A percentile compares a stretch with the other conserved stretches of the same genome.
Evolutionary conservation across 768 basidiomycete genomes (phyloP).

Genomic region (Porphyrellus cyaneotinctus): DNA sequence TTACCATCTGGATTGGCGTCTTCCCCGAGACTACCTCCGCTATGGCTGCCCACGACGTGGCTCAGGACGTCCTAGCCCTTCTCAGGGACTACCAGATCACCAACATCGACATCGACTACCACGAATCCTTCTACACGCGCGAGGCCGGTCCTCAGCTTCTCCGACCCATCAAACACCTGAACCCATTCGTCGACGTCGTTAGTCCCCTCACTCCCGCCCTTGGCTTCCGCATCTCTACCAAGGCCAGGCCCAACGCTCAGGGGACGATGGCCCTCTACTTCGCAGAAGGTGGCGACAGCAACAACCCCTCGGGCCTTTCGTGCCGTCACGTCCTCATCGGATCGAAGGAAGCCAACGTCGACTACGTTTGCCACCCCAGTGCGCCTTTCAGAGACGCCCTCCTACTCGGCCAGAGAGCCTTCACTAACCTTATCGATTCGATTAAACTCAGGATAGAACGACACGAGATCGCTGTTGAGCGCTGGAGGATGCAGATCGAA

Average conservation of each 20-base stretch:
- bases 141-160: background rate
- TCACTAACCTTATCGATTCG: background rate
- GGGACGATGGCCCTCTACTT: background rate
- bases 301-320: background rate
- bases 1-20: too few species aligned
- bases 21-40: background rate
- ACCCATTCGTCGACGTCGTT: background rate
- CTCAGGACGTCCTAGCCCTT: background rate
- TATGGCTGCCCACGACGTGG: background rate
- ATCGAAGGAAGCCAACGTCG: background rate
- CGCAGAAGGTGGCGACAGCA: background rate
- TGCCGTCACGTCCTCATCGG: background rate
- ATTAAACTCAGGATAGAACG: background rate
- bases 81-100: conserved; percentile 1
- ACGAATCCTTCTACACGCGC: background rate
- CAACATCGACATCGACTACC: background rate
- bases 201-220: background rate
- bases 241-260: background rate
- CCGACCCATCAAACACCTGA: background rate
- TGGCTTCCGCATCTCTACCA: background rate
- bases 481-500: background rate
- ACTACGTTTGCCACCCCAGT: background rate
- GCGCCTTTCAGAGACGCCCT: background rate
- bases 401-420: background rate
- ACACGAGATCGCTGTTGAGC: background rate